Base-by-base conservation (phyloP, 2,329 filamentous ascomycete species). In the Laburnicola sp. region DNA sequence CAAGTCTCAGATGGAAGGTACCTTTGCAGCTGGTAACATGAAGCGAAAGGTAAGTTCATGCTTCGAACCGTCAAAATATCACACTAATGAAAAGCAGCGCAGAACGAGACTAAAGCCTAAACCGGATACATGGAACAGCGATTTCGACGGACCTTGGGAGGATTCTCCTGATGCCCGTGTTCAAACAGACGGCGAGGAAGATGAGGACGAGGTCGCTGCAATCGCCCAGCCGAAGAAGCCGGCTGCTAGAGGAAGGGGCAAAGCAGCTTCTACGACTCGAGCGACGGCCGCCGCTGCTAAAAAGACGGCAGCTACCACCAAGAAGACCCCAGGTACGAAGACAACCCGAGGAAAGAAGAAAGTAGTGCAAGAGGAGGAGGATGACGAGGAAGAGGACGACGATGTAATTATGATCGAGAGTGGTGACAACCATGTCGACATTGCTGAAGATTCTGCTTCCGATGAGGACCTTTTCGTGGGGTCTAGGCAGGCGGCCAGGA, bases 61-160 rank as follows among this genome's bases (percentile, higher is more conserved):
- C 23, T 6, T 30, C 4, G 4, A 9, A 28, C 27, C 7, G 10
- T 7, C 11, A 46, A 34, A 68, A 65, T 59, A 60, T 3, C 10
- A 36, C 4, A 9, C 49, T 60, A 48, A 64, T 37, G 32, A 45
- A 10, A 3, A 5, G 43, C 68, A 77, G 37, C 81, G 79, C 63
- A 83, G 78, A 64, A 70, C 73, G 51, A 84, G 78, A 57, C 78
- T 89, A 53, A 93, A 89, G 68, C 86, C 89, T 0, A 89, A 86
- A 69, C 93, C 93, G 1, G 82, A 84, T 8, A 80, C 79, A 2
- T 97, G 92, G 91, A 91, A 97, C 66, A 89, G 85, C n/a, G 93
- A 97, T 58, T 76, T 92, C 25, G 87, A 96, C 43, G 94, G 92
- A 0, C 80, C 81, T 44, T 97, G 93, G 92, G 87, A 87, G 53